Percentiles rank a stretch among this genome's conserved stretches.
phyloP scores from a whole-genome alignment of 495 filamentous ascomycete species.

The Sabuloglossum arenarium region DNA sequence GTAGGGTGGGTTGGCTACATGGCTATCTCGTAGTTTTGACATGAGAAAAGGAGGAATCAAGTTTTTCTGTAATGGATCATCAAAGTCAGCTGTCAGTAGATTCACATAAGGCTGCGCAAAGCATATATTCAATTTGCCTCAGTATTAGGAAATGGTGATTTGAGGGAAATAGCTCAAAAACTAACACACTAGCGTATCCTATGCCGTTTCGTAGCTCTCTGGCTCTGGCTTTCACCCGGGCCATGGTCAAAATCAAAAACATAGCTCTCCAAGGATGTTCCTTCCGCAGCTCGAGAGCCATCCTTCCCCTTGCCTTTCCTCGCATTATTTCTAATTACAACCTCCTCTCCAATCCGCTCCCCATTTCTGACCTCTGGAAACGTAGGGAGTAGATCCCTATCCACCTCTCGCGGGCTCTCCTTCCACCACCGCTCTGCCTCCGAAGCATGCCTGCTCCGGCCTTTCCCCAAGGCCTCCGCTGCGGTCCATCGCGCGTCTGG shows the following conservation, averaged over 20 bases:
- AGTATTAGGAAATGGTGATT: too few relatives aligned
- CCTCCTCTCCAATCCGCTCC: not conserved
- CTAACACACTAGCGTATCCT: not conserved
- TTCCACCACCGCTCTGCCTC: slow-evolving; percentile 15
- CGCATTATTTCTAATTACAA: not conserved
- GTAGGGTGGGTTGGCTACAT: too few relatives aligned
- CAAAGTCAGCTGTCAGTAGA: too few relatives aligned
- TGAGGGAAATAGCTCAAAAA: too few relatives aligned
- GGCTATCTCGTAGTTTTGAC: too few relatives aligned
- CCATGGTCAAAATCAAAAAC: not conserved
- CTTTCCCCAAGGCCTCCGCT: slow-evolving; percentile 13
- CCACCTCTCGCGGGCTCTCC: slow-evolving; percentile 20
- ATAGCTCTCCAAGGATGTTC: not conserved
- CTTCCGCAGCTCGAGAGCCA: not conserved
- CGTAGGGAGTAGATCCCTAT: slow-evolving; percentile 21
- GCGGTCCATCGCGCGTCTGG: slow-evolving; percentile 15
- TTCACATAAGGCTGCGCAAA: too few relatives aligned
- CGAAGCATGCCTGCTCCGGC: slow-evolving; percentile 8
- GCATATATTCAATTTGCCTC: too few relatives aligned
- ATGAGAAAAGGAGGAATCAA: too few relatives aligned
- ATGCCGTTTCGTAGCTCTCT: not conserved
- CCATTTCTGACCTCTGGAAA: slow-evolving; percentile 23
- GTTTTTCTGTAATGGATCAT: too few relatives aligned
- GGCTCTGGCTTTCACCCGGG: not conserved
- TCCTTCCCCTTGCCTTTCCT: not conserved